Conservation (phyloP, 2,329 filamentous ascomycete species). For the Podosphaera fusca region DNA sequence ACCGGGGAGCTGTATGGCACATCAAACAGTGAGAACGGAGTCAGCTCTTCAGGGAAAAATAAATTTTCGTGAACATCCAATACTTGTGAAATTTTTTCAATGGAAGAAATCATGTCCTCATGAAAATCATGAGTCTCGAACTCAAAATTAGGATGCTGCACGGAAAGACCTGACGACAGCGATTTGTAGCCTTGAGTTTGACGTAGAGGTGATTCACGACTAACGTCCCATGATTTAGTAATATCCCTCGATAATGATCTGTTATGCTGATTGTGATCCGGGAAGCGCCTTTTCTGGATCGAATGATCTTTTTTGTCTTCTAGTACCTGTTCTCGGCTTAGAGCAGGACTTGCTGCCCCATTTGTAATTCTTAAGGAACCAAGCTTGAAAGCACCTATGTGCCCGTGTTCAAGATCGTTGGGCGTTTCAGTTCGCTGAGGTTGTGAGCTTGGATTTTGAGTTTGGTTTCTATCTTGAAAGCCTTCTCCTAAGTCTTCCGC, state of each 20-base stretch:
- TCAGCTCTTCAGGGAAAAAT: slow-evolving; percentile 7
- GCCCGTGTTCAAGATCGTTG: slow-evolving; percentile 31
- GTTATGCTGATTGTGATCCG: background rate
- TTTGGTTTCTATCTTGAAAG: slow-evolving; percentile 1
- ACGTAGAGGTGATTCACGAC: slow-evolving; percentile 9
- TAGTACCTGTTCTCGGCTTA: slow-evolving; percentile 17
- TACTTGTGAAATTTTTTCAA: background rate
- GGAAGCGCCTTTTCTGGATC: background rate
- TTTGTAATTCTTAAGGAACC: slow-evolving; percentile 40
- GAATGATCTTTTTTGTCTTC: background rate
- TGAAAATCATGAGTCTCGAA: background rate
- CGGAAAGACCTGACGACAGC: background rate
- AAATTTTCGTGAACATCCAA: background rate
- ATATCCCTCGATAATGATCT: slow-evolving; percentile 1
- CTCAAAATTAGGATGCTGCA: background rate
- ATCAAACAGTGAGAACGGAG: slow-evolving; percentile 18
- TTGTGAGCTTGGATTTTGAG: background rate
- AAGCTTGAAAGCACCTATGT: slow-evolving; percentile 37
- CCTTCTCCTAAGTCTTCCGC: slow-evolving; percentile 1
- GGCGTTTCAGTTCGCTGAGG: slow-evolving; percentile 21
- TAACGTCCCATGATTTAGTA: slow-evolving; percentile 9
- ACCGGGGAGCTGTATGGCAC: slow-evolving; percentile 14
- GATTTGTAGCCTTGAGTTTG: slow-evolving; percentile 3
- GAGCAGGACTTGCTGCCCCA: slow-evolving; percentile 27
- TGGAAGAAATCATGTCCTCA: background rate